Conservation (phyloP, 1,284 basidiomycete species). For the Erythrobasidium hasegawianum region DNA sequence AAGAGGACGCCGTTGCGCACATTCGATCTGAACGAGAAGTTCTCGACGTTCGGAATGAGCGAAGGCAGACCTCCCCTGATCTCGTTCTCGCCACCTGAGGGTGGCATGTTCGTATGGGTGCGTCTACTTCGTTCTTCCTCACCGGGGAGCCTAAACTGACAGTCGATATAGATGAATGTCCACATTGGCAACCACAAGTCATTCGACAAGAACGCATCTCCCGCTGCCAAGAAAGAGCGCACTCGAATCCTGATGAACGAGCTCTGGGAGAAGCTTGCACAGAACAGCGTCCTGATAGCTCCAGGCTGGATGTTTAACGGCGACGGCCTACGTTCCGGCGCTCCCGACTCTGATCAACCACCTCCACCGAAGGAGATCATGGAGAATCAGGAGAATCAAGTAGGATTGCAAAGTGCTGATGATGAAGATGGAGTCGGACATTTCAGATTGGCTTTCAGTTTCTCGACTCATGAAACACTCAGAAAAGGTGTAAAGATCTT, state of each 20-base stretch:
- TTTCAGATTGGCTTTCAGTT: conserved; percentile 63
- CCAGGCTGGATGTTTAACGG: conserved; percentile 61
- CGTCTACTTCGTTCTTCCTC: too few relatives aligned
- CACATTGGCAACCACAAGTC: conserved; percentile 61
- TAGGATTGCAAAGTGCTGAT: conserved; percentile 16
- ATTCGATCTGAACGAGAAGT: conserved; percentile 31
- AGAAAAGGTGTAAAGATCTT: conserved; percentile 56
- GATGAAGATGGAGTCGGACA: conserved; percentile 54
- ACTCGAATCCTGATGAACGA: conserved; percentile 54
- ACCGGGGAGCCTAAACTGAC: too few relatives aligned
- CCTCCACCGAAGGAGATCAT: not conserved
- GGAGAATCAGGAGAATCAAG: not conserved
- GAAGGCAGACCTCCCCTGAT: conserved; percentile 35
- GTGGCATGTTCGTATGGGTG: conserved; percentile 43
- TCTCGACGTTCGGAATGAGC: conserved; percentile 14
- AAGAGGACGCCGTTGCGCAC: conserved; percentile 36
- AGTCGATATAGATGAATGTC: conserved; percentile 53
- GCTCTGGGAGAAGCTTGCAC: conserved; percentile 59
- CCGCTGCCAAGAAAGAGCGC: conserved; percentile 51
- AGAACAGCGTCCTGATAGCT: conserved; percentile 60
- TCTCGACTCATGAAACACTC: conserved; percentile 54
- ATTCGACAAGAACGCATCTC: conserved; percentile 34
- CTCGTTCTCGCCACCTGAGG: conserved; percentile 41
- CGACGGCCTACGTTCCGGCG: conserved; percentile 17
- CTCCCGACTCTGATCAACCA: conserved; percentile 1